phyloP scores from a whole-genome alignment of 768 basidiomycete genomes.

The Boletus patriciae region DNA sequence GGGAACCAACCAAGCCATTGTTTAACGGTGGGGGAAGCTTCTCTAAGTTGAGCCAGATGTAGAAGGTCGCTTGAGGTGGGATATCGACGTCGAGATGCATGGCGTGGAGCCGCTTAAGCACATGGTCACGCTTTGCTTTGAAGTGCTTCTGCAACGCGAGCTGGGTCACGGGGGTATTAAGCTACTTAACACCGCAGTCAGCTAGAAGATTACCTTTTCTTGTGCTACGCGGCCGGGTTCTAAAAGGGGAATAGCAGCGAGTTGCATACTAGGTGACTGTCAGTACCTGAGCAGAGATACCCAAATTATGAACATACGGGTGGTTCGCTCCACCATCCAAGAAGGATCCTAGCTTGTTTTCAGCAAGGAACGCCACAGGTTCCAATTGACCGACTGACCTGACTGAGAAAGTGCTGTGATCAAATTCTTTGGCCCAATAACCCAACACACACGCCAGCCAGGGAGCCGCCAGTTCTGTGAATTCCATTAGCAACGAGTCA shows the following conservation, averaged over 20 bases:
- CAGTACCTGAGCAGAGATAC: neutral
- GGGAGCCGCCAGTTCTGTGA: slow-evolving; percentile 89
- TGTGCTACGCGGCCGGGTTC: slow-evolving; percentile 63
- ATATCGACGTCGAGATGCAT: slow-evolving; percentile 77
- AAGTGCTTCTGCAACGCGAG: slow-evolving; percentile 87
- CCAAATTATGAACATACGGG: slow-evolving; percentile 53
- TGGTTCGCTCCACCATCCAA: slow-evolving; percentile 94
- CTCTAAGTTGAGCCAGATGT: slow-evolving; percentile 90
- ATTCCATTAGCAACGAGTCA: slow-evolving; percentile 11
- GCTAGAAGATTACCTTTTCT: slow-evolving; percentile 57
- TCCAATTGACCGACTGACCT: slow-evolving; percentile 38
- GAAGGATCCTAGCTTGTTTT: slow-evolving; percentile 60
- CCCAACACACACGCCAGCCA: slow-evolving; percentile 95
- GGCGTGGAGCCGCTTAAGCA: slow-evolving; percentile 74
- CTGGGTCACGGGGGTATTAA: slow-evolving; percentile 33
- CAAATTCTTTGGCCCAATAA: slow-evolving; percentile 85
- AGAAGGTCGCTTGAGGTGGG: slow-evolving; percentile 84
- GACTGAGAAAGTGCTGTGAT: slow-evolving; percentile 91
- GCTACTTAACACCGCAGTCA: neutral
- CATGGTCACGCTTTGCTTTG: slow-evolving; percentile 87
- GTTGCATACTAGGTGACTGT: slow-evolving; percentile 59
- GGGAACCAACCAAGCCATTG: slow-evolving; percentile 71
- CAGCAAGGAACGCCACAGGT: neutral
- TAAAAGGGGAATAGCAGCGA: slow-evolving; percentile 83
- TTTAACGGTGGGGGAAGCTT: slow-evolving; percentile 78